phyloP scores from a whole-genome alignment of 1,139 yeast genomes.

The Taphrina communis region DNA sequence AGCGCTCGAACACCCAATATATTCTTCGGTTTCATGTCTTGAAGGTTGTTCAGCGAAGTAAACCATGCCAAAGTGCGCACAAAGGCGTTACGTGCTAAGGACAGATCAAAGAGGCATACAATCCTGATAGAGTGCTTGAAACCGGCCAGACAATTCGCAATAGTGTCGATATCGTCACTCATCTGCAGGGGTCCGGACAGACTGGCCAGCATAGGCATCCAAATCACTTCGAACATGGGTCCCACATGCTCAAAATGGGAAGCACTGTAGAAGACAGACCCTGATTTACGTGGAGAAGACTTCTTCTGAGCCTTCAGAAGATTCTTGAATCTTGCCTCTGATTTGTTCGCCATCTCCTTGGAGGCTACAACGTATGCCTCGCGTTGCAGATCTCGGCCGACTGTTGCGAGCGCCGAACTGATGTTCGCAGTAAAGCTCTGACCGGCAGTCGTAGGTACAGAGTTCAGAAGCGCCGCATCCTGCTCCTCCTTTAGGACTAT shows the following conservation, averaged over 20 bases:
- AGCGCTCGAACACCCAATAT: conserved; percentile 77
- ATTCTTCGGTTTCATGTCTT: conserved; percentile 79
- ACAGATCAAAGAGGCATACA: conserved; percentile 81
- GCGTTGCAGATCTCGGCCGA: conserved; percentile 73
- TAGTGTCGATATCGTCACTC: conserved; percentile 76
- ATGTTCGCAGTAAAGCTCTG: conserved; percentile 57
- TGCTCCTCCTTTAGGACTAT: conserved; percentile 92
- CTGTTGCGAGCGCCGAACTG: conserved; percentile 63
- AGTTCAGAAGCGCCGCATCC: conserved; percentile 59
- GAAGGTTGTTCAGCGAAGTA: conserved; percentile 76
- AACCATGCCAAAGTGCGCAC: conserved; percentile 89
- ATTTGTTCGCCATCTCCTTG: conserved; percentile 84
- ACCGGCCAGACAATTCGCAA: conserved; percentile 80
- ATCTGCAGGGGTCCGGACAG: conserved; percentile 92
- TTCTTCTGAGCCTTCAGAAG: conserved; percentile 61
- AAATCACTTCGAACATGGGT: conserved; percentile 88
- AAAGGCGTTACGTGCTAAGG: conserved; percentile 85
- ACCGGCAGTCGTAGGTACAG: conserved; percentile 54
- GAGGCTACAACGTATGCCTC: conserved; percentile 94
- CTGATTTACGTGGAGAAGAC: conserved; percentile 48
- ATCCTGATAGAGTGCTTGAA: conserved; percentile 79
- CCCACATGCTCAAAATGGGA: conserved; percentile 88
- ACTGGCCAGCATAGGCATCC: conserved; percentile 98
- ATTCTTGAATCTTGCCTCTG: conserved; percentile 78
- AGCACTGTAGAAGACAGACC: conserved; percentile 61